Evolutionary conservation across 306 rosid species (phyloP), one percentile per base, ranked within the genome.

Genomic region (Rubus parviflorus): DNA sequence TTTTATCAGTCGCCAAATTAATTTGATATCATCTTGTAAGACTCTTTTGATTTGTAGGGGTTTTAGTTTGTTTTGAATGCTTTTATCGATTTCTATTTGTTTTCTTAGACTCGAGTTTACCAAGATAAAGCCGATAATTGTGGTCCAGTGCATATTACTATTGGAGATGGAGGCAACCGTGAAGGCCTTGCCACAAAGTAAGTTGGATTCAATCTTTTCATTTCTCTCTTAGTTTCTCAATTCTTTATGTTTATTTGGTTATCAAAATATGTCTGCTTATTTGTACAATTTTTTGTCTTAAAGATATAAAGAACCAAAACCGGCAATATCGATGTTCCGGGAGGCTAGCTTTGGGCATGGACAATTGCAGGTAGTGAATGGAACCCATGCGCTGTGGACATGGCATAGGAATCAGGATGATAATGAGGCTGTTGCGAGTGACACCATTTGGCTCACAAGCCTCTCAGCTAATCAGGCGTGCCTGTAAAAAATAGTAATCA

Each of bases 151-250:
- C 42, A 90, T 82, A 89, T 95, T 69, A 92, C 88, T 17, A 89
- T 92, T 57, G 97, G 97, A 4, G 99, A 95, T 79, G 99, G 99
- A n/a, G 99, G 99, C 22, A 95, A 95, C 83, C 88, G 89, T 20
- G 98, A 95, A 88, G 98, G 97, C 54, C 93, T 92, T 41, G 93
- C 96, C 2, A 68, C 49, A 54, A 42, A 77, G 97, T 94, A 86
- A 84, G 74, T 75, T 72, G 23, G 22, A 20, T 47, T 2, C 3
- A 10, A 16, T 8, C 46, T 70, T 20, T 37, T 41, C 4, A 6
- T 45, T 22, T 49, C 10, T 38, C 7, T 12, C 2, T 3, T 17
- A 35, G 4, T 35, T 5, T 40, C 4, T 23, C 5, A 8, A 30
- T 30, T n/a, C 5, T 13, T 35, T n/a, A 0, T 49, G 42, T 63